Conservation (phyloP, 2,329 filamentous ascomycete genomes). For the Paraphaeosphaeria sporulosa region DNA sequence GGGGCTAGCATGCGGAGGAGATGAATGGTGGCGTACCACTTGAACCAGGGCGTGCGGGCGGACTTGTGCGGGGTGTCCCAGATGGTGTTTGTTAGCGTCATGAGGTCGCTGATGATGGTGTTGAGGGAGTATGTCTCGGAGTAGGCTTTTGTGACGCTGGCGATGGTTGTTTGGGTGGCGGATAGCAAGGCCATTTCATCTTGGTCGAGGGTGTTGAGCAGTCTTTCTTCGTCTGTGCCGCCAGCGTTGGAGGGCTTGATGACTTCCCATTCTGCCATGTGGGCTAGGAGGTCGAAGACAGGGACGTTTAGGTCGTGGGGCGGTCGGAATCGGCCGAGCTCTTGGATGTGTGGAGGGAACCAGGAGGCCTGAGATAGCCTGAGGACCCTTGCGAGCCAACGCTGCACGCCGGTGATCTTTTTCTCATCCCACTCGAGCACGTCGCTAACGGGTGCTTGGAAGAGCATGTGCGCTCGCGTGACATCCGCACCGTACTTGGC, state of each 20-base stretch:
- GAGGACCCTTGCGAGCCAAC: slow-evolving; percentile 77
- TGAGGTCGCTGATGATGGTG: slow-evolving; percentile 83
- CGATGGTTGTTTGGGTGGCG: slow-evolving; percentile 71
- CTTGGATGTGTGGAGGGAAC: slow-evolving; percentile 35
- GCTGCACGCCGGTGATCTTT: slow-evolving; percentile 80
- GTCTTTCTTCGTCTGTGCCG: slow-evolving; percentile 5
- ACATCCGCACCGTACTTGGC: slow-evolving; percentile 81
- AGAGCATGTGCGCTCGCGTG: slow-evolving; percentile 85
- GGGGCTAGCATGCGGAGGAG: slow-evolving; percentile 79
- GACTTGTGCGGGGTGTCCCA: slow-evolving; percentile 40
- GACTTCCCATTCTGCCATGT: slow-evolving; percentile 17
- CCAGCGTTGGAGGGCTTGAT: background rate
- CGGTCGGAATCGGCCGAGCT: slow-evolving; percentile 28
- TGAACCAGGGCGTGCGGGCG: slow-evolving; percentile 53
- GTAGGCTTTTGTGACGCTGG: slow-evolving; percentile 72
- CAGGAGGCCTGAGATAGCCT: slow-evolving; percentile 54
- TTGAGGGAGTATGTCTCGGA: slow-evolving; percentile 79
- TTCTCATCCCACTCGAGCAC: slow-evolving; percentile 87
- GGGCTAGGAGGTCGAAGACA: slow-evolving; percentile 28
- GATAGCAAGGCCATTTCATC: slow-evolving; percentile 64
- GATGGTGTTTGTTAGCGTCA: slow-evolving; percentile 75
- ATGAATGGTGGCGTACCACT: slow-evolving; percentile 59
- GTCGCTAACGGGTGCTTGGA: slow-evolving; percentile 84
- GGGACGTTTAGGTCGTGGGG: slow-evolving; percentile 35
- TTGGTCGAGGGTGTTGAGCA: slow-evolving; percentile 25